Percentiles rank a stretch among this genome's conserved stretches.
Evolutionary conservation across 208 protist genomes (phyloP).

Genomic region (Tritrichomonas musculus): DNA sequence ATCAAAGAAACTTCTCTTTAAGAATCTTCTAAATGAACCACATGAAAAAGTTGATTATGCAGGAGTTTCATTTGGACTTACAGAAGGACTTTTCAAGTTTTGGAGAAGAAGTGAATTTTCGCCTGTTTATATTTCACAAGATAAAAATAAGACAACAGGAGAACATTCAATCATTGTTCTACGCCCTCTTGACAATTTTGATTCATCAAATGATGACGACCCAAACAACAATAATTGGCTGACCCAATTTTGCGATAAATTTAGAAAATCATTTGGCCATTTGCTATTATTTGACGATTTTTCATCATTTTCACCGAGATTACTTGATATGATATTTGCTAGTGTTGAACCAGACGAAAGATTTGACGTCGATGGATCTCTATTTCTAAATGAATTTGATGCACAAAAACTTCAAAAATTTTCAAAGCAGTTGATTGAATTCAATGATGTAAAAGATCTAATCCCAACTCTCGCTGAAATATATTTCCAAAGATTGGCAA

Average conservation of each 20-base stretch:
- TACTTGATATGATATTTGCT: neutral
- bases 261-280: neutral
- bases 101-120: slow-evolving; percentile 34
- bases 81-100: slow-evolving; percentile 34
- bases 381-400: neutral
- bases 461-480: neutral
- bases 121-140: slow-evolving; percentile 44
- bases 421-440: neutral
- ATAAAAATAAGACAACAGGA: slow-evolving; percentile 82
- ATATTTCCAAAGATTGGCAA: neutral
- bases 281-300: neutral
- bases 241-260: neutral
- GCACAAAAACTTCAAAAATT: neutral
- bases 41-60: slow-evolving; percentile 37
- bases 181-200: slow-evolving; percentile 38
- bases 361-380: neutral
- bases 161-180: slow-evolving; percentile 98
- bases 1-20: neutral
- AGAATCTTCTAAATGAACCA: neutral
- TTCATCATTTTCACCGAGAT: neutral
- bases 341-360: neutral
- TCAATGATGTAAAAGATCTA: neutral
- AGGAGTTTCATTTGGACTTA: slow-evolving; percentile 41
- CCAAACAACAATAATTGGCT: neutral
- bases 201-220: neutral